Percentiles rank a stretch among this genome's conserved stretches.
These are phyloP conservation scores for Hamamelis virginiana DNA, from an alignment of 164 flowering plant genomes.

Conservation along the genomic window DNA sequence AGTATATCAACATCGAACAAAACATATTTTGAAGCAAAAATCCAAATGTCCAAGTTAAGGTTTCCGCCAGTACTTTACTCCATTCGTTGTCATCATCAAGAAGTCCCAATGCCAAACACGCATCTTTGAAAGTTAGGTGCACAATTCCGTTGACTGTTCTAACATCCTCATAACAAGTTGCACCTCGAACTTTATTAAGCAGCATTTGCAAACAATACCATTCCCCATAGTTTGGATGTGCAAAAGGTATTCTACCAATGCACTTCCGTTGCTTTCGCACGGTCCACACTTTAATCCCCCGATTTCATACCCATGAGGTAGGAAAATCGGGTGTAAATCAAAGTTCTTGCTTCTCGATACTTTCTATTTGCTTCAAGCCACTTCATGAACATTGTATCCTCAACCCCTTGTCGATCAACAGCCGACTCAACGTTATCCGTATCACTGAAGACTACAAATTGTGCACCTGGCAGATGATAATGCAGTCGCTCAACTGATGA, in stretches of 20 bases:
- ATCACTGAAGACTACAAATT: not conserved
- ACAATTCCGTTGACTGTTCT: not conserved
- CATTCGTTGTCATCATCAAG: not conserved
- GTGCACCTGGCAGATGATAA: not conserved
- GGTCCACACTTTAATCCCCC: not conserved
- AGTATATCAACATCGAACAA: not conserved
- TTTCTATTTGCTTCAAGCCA: not conserved
- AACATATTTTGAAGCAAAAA: conserved; percentile 1
- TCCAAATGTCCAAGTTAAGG: not conserved
- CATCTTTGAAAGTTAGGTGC: not conserved
- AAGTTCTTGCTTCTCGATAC: not conserved
- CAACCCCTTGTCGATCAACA: not conserved
- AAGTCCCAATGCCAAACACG: not conserved
- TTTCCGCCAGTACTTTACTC: not conserved
- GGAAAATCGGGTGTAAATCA: not conserved
- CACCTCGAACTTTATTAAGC: not conserved
- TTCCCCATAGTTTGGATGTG: not conserved
- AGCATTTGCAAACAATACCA: not conserved
- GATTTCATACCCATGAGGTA: not conserved
- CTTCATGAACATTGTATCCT: not conserved
- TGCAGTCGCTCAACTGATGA: not conserved
- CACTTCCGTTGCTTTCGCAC: not conserved
- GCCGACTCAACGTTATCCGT: not conserved
- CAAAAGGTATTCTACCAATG: not conserved
- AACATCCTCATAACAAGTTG: not conserved